A percentile compares a stretch with the other conserved stretches of the same genome.
Conservation (phyloP, 2,329 filamentous ascomycete species). For the Tolypocladium amazonense region DNA sequence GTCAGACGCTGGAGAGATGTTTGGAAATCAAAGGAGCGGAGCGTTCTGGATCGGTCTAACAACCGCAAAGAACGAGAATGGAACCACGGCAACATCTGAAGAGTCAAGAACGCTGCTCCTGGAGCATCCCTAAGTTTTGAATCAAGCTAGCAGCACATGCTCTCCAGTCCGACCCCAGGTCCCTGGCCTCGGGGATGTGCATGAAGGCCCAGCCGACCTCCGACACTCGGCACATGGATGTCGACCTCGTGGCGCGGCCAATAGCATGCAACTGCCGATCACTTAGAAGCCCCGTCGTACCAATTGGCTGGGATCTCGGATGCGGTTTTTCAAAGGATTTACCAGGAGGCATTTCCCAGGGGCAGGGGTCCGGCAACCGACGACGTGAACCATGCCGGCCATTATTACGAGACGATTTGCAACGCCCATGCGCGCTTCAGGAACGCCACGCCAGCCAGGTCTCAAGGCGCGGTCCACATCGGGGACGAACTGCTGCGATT, state of each 20-base stretch:
- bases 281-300: not conserved
- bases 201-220: not conserved
- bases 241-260: not conserved
- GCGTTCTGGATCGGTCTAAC: not conserved
- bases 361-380: not conserved
- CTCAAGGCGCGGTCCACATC: not conserved
- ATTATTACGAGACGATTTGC: not conserved
- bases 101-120: not conserved
- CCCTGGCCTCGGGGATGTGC: not conserved
- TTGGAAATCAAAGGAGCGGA: not conserved
- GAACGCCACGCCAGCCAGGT: not conserved
- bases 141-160: not conserved
- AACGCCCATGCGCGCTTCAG: not conserved
- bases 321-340: not conserved
- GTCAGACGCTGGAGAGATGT: not conserved
- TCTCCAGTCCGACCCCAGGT: not conserved
- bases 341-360: not conserved
- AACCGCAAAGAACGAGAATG: not conserved
- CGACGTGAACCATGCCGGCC: not conserved
- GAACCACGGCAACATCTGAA: not conserved
- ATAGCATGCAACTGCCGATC: not conserved
- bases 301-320: not conserved
- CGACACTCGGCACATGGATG: not conserved
- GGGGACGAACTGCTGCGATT: not conserved
- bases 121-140: not conserved